Percentiles rank a stretch among this genome's conserved stretches.
Conservation (phyloP, 2,329 filamentous ascomycete genomes). For the Grosmannia huntii region DNA sequence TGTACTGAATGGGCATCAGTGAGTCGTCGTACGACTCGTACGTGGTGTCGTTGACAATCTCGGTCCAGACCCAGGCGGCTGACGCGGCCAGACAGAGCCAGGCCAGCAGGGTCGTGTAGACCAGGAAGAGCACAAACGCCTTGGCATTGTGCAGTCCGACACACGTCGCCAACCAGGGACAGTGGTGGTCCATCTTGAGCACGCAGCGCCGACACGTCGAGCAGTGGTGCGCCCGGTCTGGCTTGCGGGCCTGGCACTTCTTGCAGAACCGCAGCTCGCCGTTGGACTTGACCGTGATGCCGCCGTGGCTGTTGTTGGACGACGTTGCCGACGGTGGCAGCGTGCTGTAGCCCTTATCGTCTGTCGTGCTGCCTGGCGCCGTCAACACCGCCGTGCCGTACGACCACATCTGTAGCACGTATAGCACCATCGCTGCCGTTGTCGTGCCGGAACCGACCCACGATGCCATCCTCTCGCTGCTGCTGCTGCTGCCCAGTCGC, state of each 20-base stretch:
- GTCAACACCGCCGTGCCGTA: slow-evolving; percentile 94
- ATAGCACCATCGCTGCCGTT: slow-evolving; percentile 56
- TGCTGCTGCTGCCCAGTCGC: slow-evolving; percentile 46
- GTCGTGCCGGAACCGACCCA: slow-evolving; percentile 25
- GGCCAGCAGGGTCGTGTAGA: slow-evolving; percentile 81
- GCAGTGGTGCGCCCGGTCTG: slow-evolving; percentile 93
- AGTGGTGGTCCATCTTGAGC: slow-evolving; percentile 99
- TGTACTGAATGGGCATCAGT: slow-evolving; percentile 78
- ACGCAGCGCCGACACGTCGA: slow-evolving; percentile 89
- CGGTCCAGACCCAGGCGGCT: slow-evolving; percentile 70
- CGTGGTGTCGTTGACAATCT: slow-evolving; percentile 53
- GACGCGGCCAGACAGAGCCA: slow-evolving; percentile 69
- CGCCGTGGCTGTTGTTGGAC: background rate
- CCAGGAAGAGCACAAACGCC: slow-evolving; percentile 80
- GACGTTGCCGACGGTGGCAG: slow-evolving; percentile 55
- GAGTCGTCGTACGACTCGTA: slow-evolving; percentile 55
- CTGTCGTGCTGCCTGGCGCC: slow-evolving; percentile 61
- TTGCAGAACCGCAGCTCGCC: slow-evolving; percentile 88
- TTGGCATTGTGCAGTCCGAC: slow-evolving; percentile 94
- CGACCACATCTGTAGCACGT: slow-evolving; percentile 68
- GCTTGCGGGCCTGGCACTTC: slow-evolving; percentile 90
- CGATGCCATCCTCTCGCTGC: background rate
- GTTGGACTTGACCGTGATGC: slow-evolving; percentile 80
- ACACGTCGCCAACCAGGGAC: slow-evolving; percentile 93
- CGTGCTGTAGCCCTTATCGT: slow-evolving; percentile 59